phyloP scores from a whole-genome alignment of 148 eudicot genomes.

The Beta vulgaris region DNA sequence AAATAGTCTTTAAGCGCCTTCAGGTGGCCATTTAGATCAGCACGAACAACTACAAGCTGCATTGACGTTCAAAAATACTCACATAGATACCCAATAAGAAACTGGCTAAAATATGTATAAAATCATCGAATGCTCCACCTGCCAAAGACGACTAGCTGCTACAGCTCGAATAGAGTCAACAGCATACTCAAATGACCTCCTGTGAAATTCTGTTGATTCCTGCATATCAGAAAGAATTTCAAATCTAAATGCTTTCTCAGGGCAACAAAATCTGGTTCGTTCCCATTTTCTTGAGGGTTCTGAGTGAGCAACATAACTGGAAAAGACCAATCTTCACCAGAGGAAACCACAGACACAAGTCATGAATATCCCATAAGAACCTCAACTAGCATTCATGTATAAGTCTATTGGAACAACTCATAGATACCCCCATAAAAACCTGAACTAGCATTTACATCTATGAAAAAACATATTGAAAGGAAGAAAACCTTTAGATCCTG shows the following conservation, averaged over 20 bases:
- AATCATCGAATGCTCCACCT: constrained; percentile 43
- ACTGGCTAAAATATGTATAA: not conserved
- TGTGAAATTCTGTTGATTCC: constrained; percentile 97
- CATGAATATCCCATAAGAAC: not conserved
- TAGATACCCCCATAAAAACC: not conserved
- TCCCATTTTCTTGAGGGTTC: not conserved
- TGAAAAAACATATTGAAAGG: constrained; percentile 5
- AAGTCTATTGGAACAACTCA: not conserved
- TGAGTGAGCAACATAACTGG: not conserved
- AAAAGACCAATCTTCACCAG: not conserved
- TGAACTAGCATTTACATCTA: not conserved
- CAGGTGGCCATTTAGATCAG: constrained; percentile 91
- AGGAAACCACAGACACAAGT: constrained; percentile 8
- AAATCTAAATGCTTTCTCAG: not conserved
- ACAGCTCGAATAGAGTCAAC: constrained; percentile 76
- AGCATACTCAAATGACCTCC: constrained; percentile 89
- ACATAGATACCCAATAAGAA: constrained; percentile 10
- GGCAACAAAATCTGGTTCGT: not conserved
- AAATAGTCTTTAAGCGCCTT: constrained; percentile 96
- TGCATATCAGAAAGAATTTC: constrained; percentile 27
- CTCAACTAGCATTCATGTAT: not conserved
- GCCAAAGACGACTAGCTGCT: constrained; percentile 99
- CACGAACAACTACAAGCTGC: constrained; percentile 98
- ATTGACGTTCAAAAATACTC: constrained; percentile 25
- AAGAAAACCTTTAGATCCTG: constrained; percentile 68